Evolutionary conservation across 2,329 filamentous ascomycete species (phyloP), one percentile per base, ranked within the genome.

Genomic region (Annulohypoxylon truncatum): DNA sequence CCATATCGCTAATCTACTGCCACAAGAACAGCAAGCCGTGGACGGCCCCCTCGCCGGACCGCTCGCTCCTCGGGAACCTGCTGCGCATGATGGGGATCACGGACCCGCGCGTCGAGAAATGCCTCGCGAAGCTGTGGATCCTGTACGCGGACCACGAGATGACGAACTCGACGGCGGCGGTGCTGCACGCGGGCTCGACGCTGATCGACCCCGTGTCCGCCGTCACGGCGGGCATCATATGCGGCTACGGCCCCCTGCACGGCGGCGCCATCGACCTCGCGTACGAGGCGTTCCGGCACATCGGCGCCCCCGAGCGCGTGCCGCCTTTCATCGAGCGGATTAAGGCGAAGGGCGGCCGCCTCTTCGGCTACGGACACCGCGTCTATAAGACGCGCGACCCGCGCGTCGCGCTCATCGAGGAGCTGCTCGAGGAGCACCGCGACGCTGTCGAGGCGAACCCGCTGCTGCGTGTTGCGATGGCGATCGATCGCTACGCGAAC

Each of bases 111-210:
- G 71, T 72, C 5, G 67, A 76, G 33, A 61, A 44, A 20, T 75
- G 64, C 64, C 80, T 64, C 73, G 76, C 57, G 72, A 78, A 71
- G 65, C 74, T 76, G 44, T 84, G 68, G 79, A 82, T 83, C 22
- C 74, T 85, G 1, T 81, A 81, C 61, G 78, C 80, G 0, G 83
- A 79, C 67, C 83, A 85, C 64, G 84, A 83, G 63, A 82, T 85
- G 79, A 83, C 83, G 15, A 78, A 82, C 50, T 82, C 82, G 0
- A 84, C 82, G 0, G 81, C 82, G 4, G 79, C 82, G 0, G 77
- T 83, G 54, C 73, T 85, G 2, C 79, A 82, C 47, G 79, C 81
- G 1, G 79, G 82, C 1, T 85, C 82, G 2, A 81, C 82, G 0
- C 76, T 85, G 0, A 77, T 82, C 1, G 83, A 85, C 64, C 82